Percentiles rank a stretch among this genome's conserved stretches.
Evolutionary conservation across 805 yeast genomes (phyloP).

Genomic region (Candida michaelii): DNA sequence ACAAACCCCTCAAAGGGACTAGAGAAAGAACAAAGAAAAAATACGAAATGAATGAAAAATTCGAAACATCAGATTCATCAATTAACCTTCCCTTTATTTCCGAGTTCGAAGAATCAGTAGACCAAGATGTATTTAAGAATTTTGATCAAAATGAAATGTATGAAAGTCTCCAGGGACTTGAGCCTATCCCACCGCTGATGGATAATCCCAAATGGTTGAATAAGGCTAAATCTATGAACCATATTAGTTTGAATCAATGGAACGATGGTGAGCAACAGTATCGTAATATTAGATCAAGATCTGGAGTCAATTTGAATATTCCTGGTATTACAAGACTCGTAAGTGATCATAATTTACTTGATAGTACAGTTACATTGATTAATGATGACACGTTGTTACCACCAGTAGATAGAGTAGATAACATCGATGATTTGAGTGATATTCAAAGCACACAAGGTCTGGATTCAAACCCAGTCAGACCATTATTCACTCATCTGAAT

Average conservation of each 20-base stretch:
- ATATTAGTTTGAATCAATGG: constrained; percentile 36
- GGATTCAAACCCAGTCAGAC: neutral
- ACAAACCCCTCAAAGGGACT: neutral
- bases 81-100: constrained; percentile 21
- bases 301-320: constrained; percentile 21
- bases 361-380: constrained; percentile 10
- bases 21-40: neutral
- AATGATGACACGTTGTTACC: constrained; percentile 10
- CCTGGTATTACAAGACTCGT: constrained; percentile 21
- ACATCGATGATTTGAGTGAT: constrained; percentile 31
- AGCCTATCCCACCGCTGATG: constrained; percentile 23
- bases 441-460: constrained; percentile 17
- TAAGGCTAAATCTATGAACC: constrained; percentile 13
- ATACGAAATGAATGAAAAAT: constrained; percentile 5
- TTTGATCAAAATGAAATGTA: constrained; percentile 27
- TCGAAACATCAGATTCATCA: neutral
- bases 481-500: constrained; percentile 19
- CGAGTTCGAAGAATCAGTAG: constrained; percentile 24
- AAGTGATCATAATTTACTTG: constrained; percentile 17
- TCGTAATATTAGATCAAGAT: constrained; percentile 21
- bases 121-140: constrained; percentile 19
- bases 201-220: constrained; percentile 12
- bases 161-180: constrained; percentile 25
- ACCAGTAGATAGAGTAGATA: constrained; percentile 17
- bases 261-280: constrained; percentile 25